These are phyloP conservation scores for Saraca asoca DNA, from an alignment of 331 rosid genomes.

Conservation along the genomic window DNA sequence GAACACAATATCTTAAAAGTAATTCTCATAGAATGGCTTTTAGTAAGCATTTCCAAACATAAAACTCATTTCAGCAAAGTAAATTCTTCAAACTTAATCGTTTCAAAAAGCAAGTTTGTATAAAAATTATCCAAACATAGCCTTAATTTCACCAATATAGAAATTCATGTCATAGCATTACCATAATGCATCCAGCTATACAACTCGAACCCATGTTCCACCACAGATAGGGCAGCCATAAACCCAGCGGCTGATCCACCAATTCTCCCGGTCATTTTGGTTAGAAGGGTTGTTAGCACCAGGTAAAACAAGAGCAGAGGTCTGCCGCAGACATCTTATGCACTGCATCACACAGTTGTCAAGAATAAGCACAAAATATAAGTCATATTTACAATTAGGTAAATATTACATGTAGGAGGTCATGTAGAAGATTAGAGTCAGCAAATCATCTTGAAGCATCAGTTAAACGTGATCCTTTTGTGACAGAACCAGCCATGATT, in stretches of 20 bases:
- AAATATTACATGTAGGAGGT: not conserved
- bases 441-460: not conserved
- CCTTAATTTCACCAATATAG: not conserved
- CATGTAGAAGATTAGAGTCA: conserved; percentile 12
- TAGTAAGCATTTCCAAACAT: no score
- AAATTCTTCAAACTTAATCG: no score
- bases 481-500: conserved; percentile 16
- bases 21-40: no score
- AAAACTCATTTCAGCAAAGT: no score
- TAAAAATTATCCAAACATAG: no score
- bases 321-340: conserved; percentile 95
- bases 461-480: not conserved
- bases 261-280: conserved; percentile 68
- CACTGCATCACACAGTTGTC: conserved; percentile 62
- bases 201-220: conserved; percentile 98
- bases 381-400: not conserved
- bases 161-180: conserved; percentile 9
- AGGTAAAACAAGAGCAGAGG: conserved; percentile 79
- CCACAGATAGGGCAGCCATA: conserved; percentile 98
- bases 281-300: conserved; percentile 50
- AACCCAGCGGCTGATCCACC: conserved; percentile 99
- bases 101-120: no score
- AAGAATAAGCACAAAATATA: conserved; percentile 26
- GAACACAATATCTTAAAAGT: no score
- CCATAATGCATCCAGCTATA: conserved; percentile 46